phyloP scores from a whole-genome alignment of 768 basidiomycete genomes.

The Antrodiella citrinella region DNA sequence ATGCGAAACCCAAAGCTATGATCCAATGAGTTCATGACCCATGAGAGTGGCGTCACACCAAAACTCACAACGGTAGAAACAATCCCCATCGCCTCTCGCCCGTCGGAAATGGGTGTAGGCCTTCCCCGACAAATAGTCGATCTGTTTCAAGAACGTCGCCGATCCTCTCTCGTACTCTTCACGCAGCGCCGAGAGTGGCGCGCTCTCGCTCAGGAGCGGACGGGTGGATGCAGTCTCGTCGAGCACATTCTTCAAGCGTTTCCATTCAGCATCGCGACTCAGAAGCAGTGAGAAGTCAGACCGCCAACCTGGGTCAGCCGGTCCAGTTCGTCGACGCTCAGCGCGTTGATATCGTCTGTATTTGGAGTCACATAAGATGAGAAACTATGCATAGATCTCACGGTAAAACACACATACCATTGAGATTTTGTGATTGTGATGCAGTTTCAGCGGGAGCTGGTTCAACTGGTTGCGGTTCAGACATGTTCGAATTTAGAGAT shows the following conservation, averaged over 20 bases:
- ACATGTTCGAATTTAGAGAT: too few relatives aligned
- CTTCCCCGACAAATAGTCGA: conserved; percentile 54
- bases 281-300: too few relatives aligned
- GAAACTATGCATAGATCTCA: too few relatives aligned
- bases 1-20: conserved; percentile 75
- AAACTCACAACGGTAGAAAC: conserved; percentile 80
- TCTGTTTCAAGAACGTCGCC: conserved; percentile 58
- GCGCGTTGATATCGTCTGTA: not conserved
- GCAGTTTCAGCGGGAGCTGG: too few relatives aligned
- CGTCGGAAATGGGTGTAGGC: conserved; percentile 66
- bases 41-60: too few relatives aligned
- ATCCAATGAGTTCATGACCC: too few relatives aligned
- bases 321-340: conserved; percentile 3
- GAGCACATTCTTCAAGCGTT: conserved; percentile 25
- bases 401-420: not conserved
- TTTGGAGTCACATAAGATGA: not conserved
- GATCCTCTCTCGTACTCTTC: conserved; percentile 61
- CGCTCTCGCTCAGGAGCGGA: conserved; percentile 48
- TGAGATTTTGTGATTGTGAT: not conserved
- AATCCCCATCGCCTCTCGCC: conserved; percentile 72
- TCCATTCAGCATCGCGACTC: not conserved
- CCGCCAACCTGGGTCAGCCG: conserved; percentile 8
- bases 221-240: conserved; percentile 32
- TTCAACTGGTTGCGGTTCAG: too few relatives aligned
- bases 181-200: conserved; percentile 46